Percentiles rank a stretch among this genome's conserved stretches.
Evolutionary conservation across 1,139 yeast species (phyloP).

Genomic region (Lodderomyces oxycetoniae): DNA sequence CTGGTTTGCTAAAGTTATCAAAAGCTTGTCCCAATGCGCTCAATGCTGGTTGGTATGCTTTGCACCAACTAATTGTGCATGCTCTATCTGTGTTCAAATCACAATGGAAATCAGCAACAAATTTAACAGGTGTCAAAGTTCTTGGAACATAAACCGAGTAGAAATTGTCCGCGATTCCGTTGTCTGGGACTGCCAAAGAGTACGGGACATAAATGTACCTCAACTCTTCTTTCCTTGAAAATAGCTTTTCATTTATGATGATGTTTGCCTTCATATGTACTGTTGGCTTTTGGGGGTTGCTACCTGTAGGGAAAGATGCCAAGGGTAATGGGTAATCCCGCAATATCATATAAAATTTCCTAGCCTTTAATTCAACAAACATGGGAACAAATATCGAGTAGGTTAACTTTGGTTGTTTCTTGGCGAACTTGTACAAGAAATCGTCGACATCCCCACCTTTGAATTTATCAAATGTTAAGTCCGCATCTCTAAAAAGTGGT

Average conservation of each 20-base stretch:
- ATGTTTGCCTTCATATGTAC: slow-evolving; percentile 33
- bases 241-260: slow-evolving; percentile 42
- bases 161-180: slow-evolving; percentile 29
- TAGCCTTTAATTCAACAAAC: slow-evolving; percentile 26
- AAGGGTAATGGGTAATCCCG: slow-evolving; percentile 43
- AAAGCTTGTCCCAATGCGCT: slow-evolving; percentile 37
- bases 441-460: slow-evolving; percentile 31
- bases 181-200: slow-evolving; percentile 35
- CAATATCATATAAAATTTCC: slow-evolving; percentile 29
- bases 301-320: slow-evolving; percentile 36
- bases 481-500: slow-evolving; percentile 28
- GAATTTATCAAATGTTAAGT: slow-evolving; percentile 27
- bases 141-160: slow-evolving; percentile 39
- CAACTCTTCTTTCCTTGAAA: slow-evolving; percentile 36
- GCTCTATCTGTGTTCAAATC: slow-evolving; percentile 34
- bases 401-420: slow-evolving; percentile 38
- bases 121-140: slow-evolving; percentile 44
- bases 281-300: slow-evolving; percentile 23
- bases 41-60: slow-evolving; percentile 38
- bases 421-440: slow-evolving; percentile 34
- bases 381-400: slow-evolving; percentile 41
- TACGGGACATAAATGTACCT: slow-evolving; percentile 44
- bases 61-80: slow-evolving; percentile 43
- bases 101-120: slow-evolving; percentile 33
- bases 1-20: slow-evolving; percentile 63